A percentile compares a stretch with the other conserved stretches of the same genome.
Conservation (phyloP, 2,329 filamentous ascomycete genomes). For the Fusarium hainanense region DNA sequence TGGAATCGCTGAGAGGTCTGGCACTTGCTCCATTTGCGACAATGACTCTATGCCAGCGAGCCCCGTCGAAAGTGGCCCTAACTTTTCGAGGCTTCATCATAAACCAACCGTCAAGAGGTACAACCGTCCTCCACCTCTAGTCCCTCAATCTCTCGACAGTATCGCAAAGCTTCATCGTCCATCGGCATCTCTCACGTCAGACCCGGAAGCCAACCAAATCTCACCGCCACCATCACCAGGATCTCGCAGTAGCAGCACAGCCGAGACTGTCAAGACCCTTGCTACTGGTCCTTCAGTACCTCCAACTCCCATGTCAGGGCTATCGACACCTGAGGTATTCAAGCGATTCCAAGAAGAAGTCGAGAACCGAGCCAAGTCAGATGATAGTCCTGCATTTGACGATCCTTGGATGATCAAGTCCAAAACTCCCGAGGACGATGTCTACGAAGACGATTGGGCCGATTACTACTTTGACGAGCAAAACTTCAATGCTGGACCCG, state of each 20-base stretch:
- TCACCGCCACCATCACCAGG: constrained; percentile 28
- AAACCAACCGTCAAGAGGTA: constrained; percentile 27
- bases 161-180: constrained; percentile 34
- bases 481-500: constrained; percentile 30
- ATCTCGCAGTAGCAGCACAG: constrained; percentile 12
- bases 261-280: constrained; percentile 19
- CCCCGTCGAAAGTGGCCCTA: constrained; percentile 9
- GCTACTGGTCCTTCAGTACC: constrained; percentile 17
- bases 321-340: constrained; percentile 41
- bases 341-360: constrained; percentile 35
- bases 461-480: constrained; percentile 50
- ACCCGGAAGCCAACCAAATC: constrained; percentile 30
- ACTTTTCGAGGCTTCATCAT: constrained; percentile 17
- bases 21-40: constrained; percentile 40
- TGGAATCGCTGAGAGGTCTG: constrained; percentile 40
- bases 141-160: constrained; percentile 22
- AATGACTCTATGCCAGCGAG: constrained; percentile 31
- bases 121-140: constrained; percentile 34
- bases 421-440: constrained; percentile 19
- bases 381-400: constrained; percentile 21
- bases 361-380: constrained; percentile 2
- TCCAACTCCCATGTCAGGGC: constrained; percentile 34
- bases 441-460: constrained; percentile 47
- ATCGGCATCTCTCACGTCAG: constrained; percentile 21
- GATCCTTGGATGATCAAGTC: constrained; percentile 26